Evolutionary conservation across 352 stramenopile genomes (phyloP).

Genomic region (Globisporangium spiculum): DNA sequence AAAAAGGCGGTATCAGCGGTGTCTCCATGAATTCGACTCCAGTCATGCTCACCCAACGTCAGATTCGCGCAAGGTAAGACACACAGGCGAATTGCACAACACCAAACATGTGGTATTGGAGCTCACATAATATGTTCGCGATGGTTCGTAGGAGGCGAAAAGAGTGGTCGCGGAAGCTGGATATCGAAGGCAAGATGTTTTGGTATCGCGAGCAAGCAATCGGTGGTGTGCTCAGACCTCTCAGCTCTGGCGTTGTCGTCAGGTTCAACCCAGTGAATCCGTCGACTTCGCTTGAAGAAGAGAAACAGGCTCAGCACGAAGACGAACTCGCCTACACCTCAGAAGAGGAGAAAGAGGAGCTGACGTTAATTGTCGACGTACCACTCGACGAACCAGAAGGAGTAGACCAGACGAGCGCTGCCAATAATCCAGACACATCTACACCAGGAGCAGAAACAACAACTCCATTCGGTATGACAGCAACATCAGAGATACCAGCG

Average conservation of each 20-base stretch:
- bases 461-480: no score
- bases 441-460: background rate
- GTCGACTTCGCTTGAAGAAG: background rate
- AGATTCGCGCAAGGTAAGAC: slow-evolving; percentile 27
- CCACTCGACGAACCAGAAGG: background rate
- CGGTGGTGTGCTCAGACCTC: background rate
- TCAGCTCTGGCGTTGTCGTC: slow-evolving; percentile 6
- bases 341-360: slow-evolving; percentile 9
- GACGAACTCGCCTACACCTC: background rate
- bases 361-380: background rate
- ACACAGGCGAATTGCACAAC: no score
- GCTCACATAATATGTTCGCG: background rate
- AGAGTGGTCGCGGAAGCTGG: slow-evolving; percentile 54
- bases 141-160: slow-evolving; percentile 29
- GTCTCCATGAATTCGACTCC: slow-evolving; percentile 11
- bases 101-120: no score
- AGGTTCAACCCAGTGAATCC: slow-evolving; percentile 5
- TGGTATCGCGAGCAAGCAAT: slow-evolving; percentile 36
- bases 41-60: slow-evolving; percentile 18
- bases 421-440: background rate
- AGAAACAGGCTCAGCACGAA: background rate
- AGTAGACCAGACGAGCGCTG: background rate
- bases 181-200: slow-evolving; percentile 53
- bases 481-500: background rate
- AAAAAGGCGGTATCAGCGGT: slow-evolving; percentile 1